Evolutionary conservation across 75 land plant genomes (phyloP), one percentile per base, ranked within the genome.

Genomic region (Cupressus sempervirens): DNA sequence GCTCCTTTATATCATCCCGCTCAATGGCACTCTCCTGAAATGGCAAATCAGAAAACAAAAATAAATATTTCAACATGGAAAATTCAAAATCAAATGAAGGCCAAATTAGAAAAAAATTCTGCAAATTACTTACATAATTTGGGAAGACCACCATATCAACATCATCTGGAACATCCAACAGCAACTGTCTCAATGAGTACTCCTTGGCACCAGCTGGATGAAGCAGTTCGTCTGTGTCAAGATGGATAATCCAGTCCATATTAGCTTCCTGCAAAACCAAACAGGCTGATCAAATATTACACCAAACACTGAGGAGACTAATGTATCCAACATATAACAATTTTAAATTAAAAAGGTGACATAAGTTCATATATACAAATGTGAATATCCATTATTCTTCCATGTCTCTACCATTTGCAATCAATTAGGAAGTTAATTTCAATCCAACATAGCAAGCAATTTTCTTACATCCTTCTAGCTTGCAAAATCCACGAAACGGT

Each of bases 71-170:
- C 70, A 82, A 34, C 35, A 58, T 23, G 76, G 72, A 46, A 43
- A 40, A 56, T 46, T 5, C 15, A 30, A 67, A 68, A 40, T 16
- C 32, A 30, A 43, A 54, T 12, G 3, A 38, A 3, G 38, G 70
- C 20, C 65, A 74, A 65, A 56, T 35, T 38, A 46, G 53, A 4
- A 8, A 40, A 4, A 26, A 36, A 32, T 82, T 35, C 68, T 89
- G 26, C 14, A 4, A 16, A 8, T 82, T 82, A 53, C 98, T 90
- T 84, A 96, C 99, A 91, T 98, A 98, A 87, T 98, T 98, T 12
- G 99, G 99, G 90, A 98, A 98, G 48, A 98, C 87, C 82, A 94
- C 98, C 94, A 94, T 92, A 87, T 98, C 99, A 62, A 98, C 98
- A 91, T 94, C 90, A 12, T 85, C 65, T 87, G 96, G 92, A 13